A percentile compares a stretch with the other conserved stretches of the same genome.
These are phyloP conservation scores for Monotropa hypopitys DNA, from an alignment of 179 eudicot genomes.

Conservation along the genomic window DNA sequence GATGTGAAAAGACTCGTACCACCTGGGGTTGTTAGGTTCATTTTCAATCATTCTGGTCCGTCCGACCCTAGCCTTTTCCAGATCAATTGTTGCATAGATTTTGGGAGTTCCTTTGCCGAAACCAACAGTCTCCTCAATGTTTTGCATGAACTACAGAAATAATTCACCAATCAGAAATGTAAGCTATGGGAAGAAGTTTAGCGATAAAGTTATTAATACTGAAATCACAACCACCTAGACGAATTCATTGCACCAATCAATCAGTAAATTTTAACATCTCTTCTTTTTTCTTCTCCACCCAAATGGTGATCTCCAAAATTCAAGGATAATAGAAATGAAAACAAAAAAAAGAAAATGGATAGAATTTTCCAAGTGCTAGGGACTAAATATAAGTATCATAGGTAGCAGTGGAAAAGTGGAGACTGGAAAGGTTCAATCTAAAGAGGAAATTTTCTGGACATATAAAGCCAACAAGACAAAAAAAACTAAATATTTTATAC, in stretches of 20 bases:
- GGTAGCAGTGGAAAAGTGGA: not conserved
- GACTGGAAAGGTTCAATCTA: not conserved
- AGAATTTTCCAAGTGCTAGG: not conserved
- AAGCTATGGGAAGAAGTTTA: not conserved
- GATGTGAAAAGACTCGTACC: conserved; percentile 71
- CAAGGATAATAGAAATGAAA: not conserved
- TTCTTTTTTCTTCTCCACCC: not conserved
- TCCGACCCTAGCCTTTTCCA: conserved; percentile 63
- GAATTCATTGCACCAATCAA: not conserved
- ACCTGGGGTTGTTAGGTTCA: conserved; percentile 44
- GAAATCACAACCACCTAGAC: not conserved
- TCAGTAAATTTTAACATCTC: not conserved
- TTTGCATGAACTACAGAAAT: conserved; percentile 20
- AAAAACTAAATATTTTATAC: not conserved
- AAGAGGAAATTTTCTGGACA: not conserved
- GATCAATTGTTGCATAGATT: conserved; percentile 57
- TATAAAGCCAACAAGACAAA: not conserved
- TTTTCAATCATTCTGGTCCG: conserved; percentile 46
- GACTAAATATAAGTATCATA: not conserved
- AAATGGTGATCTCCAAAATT: not conserved
- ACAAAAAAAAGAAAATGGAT: not conserved
- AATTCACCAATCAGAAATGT: conserved; percentile 2
- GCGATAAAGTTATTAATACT: not conserved
- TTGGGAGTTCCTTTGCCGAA: conserved; percentile 47
- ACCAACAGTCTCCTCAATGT: conserved; percentile 45